These are phyloP conservation scores for Mrakia blollopis DNA, from an alignment of 768 basidiomycete species.

Conservation along the genomic window DNA sequence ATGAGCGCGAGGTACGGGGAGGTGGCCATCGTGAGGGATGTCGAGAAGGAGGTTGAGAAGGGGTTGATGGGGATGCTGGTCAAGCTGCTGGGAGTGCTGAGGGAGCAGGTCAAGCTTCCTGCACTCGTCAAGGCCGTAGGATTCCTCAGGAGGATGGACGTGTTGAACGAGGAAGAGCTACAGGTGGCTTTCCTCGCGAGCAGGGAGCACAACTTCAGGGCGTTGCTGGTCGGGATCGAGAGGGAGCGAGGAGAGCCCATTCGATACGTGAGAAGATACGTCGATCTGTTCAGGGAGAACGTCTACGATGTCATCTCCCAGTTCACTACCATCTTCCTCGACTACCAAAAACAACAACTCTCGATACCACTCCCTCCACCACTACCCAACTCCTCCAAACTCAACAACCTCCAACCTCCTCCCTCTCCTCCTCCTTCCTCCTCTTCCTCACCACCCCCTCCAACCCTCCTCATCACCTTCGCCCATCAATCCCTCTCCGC, in stretches of 20 bases:
- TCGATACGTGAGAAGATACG: constrained; percentile 74
- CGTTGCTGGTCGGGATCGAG: constrained; percentile 53
- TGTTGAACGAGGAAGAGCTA: constrained; percentile 66
- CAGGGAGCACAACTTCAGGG: constrained; percentile 59
- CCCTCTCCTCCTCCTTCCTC: neutral
- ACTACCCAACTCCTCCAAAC: neutral
- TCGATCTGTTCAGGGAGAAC: constrained; percentile 86
- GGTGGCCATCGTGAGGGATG: constrained; percentile 53
- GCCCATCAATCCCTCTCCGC: constrained; percentile 47
- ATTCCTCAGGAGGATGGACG: constrained; percentile 78
- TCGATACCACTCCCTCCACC: neutral
- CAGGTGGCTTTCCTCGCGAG: constrained; percentile 78
- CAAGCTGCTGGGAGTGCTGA: constrained; percentile 69
- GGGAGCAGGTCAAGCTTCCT: constrained; percentile 82
- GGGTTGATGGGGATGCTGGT: constrained; percentile 56
- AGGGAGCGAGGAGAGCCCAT: constrained; percentile 66
- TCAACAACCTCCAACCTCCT: neutral
- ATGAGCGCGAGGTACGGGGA: constrained; percentile 50
- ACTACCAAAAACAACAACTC: constrained; percentile 40
- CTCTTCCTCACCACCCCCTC: constrained; percentile 10
- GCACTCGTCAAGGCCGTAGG: constrained; percentile 83
- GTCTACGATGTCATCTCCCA: constrained; percentile 89
- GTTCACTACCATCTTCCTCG: constrained; percentile 82
- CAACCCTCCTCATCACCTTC: constrained; percentile 60
- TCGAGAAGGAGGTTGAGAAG: constrained; percentile 50